A percentile compares a stretch with the other conserved stretches of the same genome.
These are phyloP conservation scores for Diplodia sapinea DNA, from an alignment of 2,329 filamentous ascomycete genomes.

Conservation along the genomic window DNA sequence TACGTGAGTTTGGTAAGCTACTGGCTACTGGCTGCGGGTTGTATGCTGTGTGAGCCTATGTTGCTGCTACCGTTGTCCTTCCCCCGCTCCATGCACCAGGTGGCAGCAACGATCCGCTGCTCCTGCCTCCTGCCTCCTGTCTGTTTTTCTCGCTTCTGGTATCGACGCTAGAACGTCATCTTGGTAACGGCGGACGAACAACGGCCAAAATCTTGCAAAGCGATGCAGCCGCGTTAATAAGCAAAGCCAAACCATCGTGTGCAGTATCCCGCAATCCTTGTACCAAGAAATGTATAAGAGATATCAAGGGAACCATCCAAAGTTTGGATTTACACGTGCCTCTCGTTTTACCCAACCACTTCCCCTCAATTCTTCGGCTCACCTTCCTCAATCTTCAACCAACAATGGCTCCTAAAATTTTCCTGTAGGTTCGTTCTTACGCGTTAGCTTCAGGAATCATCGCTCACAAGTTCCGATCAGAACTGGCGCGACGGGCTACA, in stretches of 20 bases:
- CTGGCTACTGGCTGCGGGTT: too few species aligned
- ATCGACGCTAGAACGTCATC: slow-evolving; percentile 22
- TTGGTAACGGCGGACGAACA: slow-evolving; percentile 2
- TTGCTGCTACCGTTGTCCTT: too few species aligned
- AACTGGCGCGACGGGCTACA: slow-evolving; percentile 30
- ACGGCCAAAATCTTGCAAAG: background rate
- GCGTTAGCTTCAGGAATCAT: background rate
- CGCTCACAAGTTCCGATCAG: background rate
- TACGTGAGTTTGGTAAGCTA: too few species aligned
- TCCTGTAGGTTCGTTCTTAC: background rate
- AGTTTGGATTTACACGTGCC: too few species aligned
- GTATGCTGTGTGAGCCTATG: too few species aligned
- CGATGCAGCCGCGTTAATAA: background rate
- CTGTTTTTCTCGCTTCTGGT: background rate
- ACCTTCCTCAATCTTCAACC: background rate
- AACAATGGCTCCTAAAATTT: slow-evolving; percentile 8
- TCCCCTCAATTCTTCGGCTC: background rate
- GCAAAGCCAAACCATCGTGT: background rate
- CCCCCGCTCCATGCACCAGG: too few species aligned
- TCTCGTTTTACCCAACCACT: too few species aligned
- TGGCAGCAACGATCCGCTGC: too few species aligned
- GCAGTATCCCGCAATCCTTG: too few species aligned
- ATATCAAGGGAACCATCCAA: too few species aligned
- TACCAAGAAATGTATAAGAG: too few species aligned
- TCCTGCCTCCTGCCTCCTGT: too few species aligned